Evolutionary conservation across 2,329 filamentous ascomycete genomes (phyloP).

Genomic region (Colletotrichum paranaense): DNA sequence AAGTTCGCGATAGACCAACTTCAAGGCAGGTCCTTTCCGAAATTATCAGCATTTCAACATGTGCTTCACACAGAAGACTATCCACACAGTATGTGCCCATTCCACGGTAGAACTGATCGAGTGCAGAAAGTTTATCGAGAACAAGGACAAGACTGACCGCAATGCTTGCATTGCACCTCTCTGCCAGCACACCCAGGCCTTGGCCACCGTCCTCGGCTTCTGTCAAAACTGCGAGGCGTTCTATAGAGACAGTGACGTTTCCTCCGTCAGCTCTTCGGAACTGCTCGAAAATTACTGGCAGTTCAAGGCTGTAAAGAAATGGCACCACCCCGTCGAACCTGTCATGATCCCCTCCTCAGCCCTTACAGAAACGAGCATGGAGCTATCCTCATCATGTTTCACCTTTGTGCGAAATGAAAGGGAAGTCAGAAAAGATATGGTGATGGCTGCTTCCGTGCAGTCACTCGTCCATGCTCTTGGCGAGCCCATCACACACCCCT

Average conservation of each 20-base stretch:
- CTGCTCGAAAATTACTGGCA: constrained; percentile 24
- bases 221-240: constrained; percentile 11
- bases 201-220: constrained; percentile 12
- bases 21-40: neutral
- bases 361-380: neutral
- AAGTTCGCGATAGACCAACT: neutral
- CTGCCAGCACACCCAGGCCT: constrained; percentile 16
- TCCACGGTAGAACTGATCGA: neutral
- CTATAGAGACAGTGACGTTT: neutral
- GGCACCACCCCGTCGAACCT: neutral
- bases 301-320: constrained; percentile 15
- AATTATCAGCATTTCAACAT: neutral
- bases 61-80: neutral
- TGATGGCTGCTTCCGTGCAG: neutral
- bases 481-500: neutral
- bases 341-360: neutral
- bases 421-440: neutral
- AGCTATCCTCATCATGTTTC: neutral
- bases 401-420: neutral
- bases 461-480: neutral
- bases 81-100: constrained; percentile 8
- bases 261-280: neutral
- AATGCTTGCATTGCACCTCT: neutral
- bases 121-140: neutral
- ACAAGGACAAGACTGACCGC: neutral